Evolutionary conservation across 2,329 filamentous ascomycete species (phyloP).

Genomic region (Penicillium corylophilum): DNA sequence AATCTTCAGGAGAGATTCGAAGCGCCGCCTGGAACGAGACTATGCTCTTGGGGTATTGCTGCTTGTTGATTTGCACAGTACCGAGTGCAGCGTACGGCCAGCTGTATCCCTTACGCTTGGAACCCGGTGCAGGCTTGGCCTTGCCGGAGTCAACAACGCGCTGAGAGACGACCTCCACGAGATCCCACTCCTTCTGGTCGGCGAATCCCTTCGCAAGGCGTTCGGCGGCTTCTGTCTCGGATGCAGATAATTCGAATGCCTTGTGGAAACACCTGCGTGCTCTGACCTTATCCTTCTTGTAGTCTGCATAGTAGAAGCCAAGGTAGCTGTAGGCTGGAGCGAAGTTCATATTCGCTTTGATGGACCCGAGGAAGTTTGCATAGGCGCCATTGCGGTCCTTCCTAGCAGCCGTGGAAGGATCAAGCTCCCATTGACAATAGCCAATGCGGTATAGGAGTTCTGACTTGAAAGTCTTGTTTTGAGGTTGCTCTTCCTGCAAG

Average conservation of each 20-base stretch:
- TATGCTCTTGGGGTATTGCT: slow-evolving; percentile 84
- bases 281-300: slow-evolving; percentile 80
- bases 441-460: slow-evolving; percentile 86
- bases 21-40: slow-evolving; percentile 89
- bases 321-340: slow-evolving; percentile 89
- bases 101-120: slow-evolving; percentile 87
- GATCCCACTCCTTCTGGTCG: slow-evolving; percentile 89
- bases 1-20: slow-evolving; percentile 78
- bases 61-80: slow-evolving; percentile 90
- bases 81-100: slow-evolving; percentile 95
- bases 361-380: slow-evolving; percentile 73
- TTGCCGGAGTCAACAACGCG: slow-evolving; percentile 93
- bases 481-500: slow-evolving; percentile 61
- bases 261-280: slow-evolving; percentile 95
- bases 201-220: slow-evolving; percentile 83
- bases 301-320: slow-evolving; percentile 88
- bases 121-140: slow-evolving; percentile 84
- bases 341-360: slow-evolving; percentile 84
- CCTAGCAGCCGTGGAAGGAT: slow-evolving; percentile 70
- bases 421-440: slow-evolving; percentile 80
- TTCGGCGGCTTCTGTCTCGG: slow-evolving; percentile 84
- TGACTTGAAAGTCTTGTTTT: slow-evolving; percentile 70
- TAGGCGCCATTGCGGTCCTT: slow-evolving; percentile 83
- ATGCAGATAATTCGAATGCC: slow-evolving; percentile 85
- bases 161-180: slow-evolving; percentile 88